Base-by-base conservation (phyloP, 129 eudicot species). In the Saposhnikovia divaricata region DNA sequence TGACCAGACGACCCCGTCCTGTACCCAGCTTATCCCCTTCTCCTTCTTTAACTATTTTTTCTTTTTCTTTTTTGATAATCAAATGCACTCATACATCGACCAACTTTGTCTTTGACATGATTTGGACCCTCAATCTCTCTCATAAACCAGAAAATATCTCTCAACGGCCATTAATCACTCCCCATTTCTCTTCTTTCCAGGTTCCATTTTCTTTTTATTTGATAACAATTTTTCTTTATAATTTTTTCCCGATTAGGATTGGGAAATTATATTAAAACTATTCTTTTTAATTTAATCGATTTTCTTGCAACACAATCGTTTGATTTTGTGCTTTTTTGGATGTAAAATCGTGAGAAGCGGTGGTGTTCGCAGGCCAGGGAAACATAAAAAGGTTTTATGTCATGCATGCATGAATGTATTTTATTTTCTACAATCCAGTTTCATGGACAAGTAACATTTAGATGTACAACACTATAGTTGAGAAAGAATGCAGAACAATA, bases 401-500 rank as follows among this genome's bases (percentile, higher is more conserved):
- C 42, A 28, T 28, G 66, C 66, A 57, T 57, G 66, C 11, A 57
- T 57, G 66, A 6, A 57, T 57, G 66, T 1, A 23, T 57, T 4
- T 18, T 18, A 53, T 21, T 53, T n/a, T n/a, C n/a, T n/a, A n/a
- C n/a, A n/a, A n/a, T n/a, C n/a, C n/a, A n/a, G n/a, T n/a, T n/a
- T 53, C 63, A 19, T 53, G 63, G 6, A 21, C 27, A 55, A 57
- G 13, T 57, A 57, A 23, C 6, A 72, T 42, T 2, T 40, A 43
- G 21, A 40, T 40, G 18, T 21, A 31, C 8, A 19, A 43, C 6
- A 40, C 0, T 21, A 72, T 9, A 5, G 38, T 15, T 16, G 46
- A 37, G 31, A 16, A 76, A 89, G 6, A 66, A 87, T 89, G 91
- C 93, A 83, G 77, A 83, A 83, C n/a, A 86, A 85, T 23, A 83